Conservation (phyloP, 1,284 basidiomycete species). For the Ceratorhiza oryzae-sativae region DNA sequence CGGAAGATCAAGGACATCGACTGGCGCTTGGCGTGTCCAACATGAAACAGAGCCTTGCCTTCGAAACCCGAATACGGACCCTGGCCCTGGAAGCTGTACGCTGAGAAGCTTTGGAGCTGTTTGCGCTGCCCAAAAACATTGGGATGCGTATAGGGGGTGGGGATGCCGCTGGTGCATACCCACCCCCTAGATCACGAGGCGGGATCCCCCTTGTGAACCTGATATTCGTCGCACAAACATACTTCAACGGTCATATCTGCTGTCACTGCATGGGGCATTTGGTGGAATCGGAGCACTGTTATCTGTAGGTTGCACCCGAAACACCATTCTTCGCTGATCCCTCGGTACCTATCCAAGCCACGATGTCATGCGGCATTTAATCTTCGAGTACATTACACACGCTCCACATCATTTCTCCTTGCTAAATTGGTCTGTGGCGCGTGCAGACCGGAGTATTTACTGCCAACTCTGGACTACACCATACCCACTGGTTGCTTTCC, state of each 20-base stretch:
- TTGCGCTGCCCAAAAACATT: not conserved
- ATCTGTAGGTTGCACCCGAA: not conserved
- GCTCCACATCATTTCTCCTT: not conserved
- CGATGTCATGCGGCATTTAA: not conserved
- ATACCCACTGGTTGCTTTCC: not conserved
- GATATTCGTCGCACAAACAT: constrained; percentile 1
- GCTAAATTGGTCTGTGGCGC: not conserved
- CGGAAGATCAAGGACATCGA: not conserved
- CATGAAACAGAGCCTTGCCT: not conserved
- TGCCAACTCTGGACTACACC: not conserved
- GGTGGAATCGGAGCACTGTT: too few species aligned
- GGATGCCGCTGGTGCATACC: not conserved
- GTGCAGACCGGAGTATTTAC: not conserved
- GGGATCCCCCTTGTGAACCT: not conserved
- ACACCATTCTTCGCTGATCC: not conserved
- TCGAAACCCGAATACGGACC: not conserved
- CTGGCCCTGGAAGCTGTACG: constrained; percentile 5
- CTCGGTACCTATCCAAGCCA: not conserved
- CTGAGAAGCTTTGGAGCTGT: not conserved
- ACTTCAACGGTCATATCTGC: too few species aligned
- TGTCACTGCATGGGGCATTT: too few species aligned
- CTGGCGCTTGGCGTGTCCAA: not conserved
- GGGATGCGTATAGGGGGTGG: not conserved
- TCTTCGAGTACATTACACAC: not conserved
- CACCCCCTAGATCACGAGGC: not conserved